Conservation (phyloP, 2,329 filamentous ascomycete genomes). For the Falciphora oryzae region DNA sequence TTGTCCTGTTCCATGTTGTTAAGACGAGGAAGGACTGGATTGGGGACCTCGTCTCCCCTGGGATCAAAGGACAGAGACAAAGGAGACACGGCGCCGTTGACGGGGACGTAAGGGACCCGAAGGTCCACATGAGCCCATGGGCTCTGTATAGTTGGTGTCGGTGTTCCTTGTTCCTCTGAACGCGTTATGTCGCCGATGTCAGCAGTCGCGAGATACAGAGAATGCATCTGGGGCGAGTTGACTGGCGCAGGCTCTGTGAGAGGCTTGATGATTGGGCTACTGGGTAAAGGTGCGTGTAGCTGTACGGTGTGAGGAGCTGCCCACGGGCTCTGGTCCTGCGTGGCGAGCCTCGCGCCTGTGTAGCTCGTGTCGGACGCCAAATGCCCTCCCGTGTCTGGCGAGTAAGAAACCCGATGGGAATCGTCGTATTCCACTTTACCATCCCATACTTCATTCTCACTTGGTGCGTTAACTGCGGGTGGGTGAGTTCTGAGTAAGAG, state of each 20-base stretch:
- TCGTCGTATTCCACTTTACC: neutral
- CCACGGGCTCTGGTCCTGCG: conserved; percentile 19
- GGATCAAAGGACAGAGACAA: neutral
- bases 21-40: conserved; percentile 1
- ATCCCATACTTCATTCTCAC: neutral
- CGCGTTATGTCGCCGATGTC: too few species aligned
- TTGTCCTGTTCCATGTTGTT: neutral
- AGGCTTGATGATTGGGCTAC: neutral
- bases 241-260: neutral
- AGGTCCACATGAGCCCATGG: neutral
- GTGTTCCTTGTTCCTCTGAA: neutral
- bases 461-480: neutral
- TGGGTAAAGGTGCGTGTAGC: neutral
- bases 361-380: neutral
- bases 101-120: neutral
- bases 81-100: neutral
- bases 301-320: neutral
- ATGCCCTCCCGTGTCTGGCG: neutral
- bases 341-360: conserved; percentile 10
- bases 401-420: neutral
- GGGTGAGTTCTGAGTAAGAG: neutral
- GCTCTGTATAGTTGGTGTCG: conserved; percentile 1
- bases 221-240: neutral
- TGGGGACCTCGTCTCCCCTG: conserved; percentile 1
- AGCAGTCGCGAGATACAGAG: neutral